A percentile compares a stretch with the other conserved stretches of the same genome.
phyloP scores from a whole-genome alignment of 164 flowering plant genomes.

The Magnolia changhungtana region DNA sequence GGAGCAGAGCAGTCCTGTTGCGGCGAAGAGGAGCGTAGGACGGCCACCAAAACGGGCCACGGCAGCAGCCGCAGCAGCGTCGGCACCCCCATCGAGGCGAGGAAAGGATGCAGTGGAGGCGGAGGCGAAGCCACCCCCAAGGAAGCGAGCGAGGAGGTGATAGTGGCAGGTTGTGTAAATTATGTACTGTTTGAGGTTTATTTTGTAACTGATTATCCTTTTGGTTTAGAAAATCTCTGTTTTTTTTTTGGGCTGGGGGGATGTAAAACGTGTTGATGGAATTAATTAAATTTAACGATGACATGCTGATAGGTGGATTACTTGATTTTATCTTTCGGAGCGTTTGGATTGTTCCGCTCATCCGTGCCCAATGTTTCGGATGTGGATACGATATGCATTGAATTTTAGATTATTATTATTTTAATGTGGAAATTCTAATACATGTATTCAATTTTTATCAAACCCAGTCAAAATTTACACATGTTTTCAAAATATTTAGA shows the following conservation, averaged over 20 bases:
- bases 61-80: not conserved
- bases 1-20: constrained; percentile 15
- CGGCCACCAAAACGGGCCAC: constrained; percentile 59
- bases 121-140: constrained; percentile 19
- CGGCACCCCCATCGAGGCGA: constrained; percentile 9
- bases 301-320: not conserved
- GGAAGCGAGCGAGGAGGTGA: constrained; percentile 53
- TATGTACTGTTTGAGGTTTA: constrained; percentile 1
- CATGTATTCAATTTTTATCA: no score
- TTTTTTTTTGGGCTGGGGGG: not conserved
- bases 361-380: no score
- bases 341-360: no score
- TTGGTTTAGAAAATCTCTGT: not conserved
- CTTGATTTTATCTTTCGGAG: no score
- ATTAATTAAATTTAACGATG: not conserved
- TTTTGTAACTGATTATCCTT: constrained; percentile 2
- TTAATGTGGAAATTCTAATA: no score
- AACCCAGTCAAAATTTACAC: no score
- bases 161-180: constrained; percentile 8
- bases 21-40: constrained; percentile 49
- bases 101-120: constrained; percentile 19
- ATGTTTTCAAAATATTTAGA: no score
- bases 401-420: no score
- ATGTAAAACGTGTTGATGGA: not conserved
- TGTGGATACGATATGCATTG: no score